These are phyloP conservation scores for Trifolium fragiferum DNA, from an alignment of 306 rosid species.

Conservation along the genomic window DNA sequence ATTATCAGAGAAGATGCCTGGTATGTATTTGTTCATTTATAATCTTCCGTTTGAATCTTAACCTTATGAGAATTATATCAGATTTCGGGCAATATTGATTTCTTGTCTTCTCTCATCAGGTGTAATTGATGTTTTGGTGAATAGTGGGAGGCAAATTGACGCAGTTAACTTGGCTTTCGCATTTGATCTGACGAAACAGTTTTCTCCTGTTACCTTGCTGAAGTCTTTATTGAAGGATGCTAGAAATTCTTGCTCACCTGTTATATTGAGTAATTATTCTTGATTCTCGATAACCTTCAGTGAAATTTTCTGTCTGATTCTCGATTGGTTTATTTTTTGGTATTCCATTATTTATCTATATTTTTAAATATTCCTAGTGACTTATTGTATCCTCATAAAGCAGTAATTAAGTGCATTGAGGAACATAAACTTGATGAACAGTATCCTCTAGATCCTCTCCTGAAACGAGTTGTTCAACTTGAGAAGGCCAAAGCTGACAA, in stretches of 20 bases:
- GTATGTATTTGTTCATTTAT: constrained; percentile 46
- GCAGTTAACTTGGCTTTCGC: constrained; percentile 96
- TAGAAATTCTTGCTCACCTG: constrained; percentile 71
- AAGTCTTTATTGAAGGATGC: constrained; percentile 94
- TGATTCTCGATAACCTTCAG: no score
- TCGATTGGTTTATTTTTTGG: background rate
- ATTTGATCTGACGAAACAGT: constrained; percentile 76
- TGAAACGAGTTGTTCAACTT: constrained; percentile 68
- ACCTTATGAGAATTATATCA: background rate
- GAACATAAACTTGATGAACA: constrained; percentile 91
- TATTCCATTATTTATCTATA: background rate
- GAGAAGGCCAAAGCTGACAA: constrained; percentile 97
- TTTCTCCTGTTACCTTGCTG: constrained; percentile 81
- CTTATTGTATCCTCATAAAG: constrained; percentile 68
- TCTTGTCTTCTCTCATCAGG: background rate
- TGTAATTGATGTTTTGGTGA: constrained; percentile 76
- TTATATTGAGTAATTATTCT: constrained; percentile 16
- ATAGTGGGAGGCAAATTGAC: constrained; percentile 94
- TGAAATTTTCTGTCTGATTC: no score
- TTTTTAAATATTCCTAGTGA: constrained; percentile 26
- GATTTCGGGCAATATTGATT: constrained; percentile 12
- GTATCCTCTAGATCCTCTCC: constrained; percentile 82
- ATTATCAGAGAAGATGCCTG: constrained; percentile 91
- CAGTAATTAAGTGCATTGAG: constrained; percentile 83
- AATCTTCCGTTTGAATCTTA: constrained; percentile 8